Base-by-base conservation (phyloP, 108 stramenopile species). In the Seminavis robusta region DNA sequence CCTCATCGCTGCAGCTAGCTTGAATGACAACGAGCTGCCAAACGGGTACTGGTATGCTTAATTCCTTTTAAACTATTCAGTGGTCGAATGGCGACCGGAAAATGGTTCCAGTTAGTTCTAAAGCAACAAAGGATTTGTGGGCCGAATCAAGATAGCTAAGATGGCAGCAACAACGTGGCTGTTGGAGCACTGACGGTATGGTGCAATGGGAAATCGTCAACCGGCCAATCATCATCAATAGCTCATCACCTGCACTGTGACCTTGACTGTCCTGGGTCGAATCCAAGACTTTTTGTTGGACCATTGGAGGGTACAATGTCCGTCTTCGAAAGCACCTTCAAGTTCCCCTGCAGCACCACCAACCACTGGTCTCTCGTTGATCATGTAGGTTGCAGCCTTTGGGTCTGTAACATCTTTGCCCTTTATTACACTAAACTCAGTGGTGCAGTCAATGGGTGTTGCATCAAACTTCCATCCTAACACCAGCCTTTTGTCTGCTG, bases 381-480 rank as follows among this genome's bases (percentile, higher is more conserved):
- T 49, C 6, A 79, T 30, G 52, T 57, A 74, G 24, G 26, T 24
- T 47, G 23, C 63, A 34, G 25, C n/a, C 15, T 71, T 71, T 23
- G 56, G 33, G 8, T 52, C 53, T n/a, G 75, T 79, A 38, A 71
- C 84, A 50, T 81, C 83, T 28, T 71, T 67, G 21, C 88, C 87
- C 61, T 87, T 86, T 54, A 89, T 25, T 2, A 89, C 56, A n/a
- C 77, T 82, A 55, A 89, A 93, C 43, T 81, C 65, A 36, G 89
- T 71, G 33, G 66, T 70, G 36, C 63, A 33, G 39, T 93, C 91
- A 0, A 52, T 52, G 9, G 83, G 79, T 38, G 86, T 83, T 30
- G 81, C 43, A 67, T 93, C 91, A 59, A 93, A 93, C 42, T 89
- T 84, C 91, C 91, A 93, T 61, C 91, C 74, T 34, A 93, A 52